Evolutionary conservation across 73 alveolate genomes (phyloP), one percentile per base, ranked within the genome.

Genomic region (Symbiodinium natans): DNA sequence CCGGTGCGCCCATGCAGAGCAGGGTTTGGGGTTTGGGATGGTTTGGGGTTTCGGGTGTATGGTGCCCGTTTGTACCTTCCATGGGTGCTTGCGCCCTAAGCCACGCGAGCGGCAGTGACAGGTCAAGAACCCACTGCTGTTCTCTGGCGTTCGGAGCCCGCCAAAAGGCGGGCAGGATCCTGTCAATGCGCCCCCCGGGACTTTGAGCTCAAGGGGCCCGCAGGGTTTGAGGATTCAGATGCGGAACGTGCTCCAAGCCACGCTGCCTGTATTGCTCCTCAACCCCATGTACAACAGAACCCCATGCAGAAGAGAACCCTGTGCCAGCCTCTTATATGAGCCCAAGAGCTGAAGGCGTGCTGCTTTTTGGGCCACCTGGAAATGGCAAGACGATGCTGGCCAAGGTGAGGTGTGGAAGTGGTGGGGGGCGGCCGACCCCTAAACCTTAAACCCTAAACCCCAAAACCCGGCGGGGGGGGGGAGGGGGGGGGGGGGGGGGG

Each of bases 341-440:
- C n/a, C n/a, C n/a, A n/a, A n/a, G n/a, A n/a, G n/a, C n/a, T n/a
- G n/a, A 99, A 77, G 99, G 99, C 36, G 99, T 99, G 41, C 95
- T 99, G 52, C 99, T 99, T 63, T 99, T 98, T 86, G 99, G 99
- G 27, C 99, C 99, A 8, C 99, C 99, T 29, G 99, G 99, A 29
- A 99, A 99, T 41, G 99, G 99, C 59, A 99, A 99, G 92, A 99
- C 99, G 52, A 80, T 99, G 99, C 56, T 99, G 46, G 99, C 99
- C 41, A 99, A 99, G 92, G 99, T 99, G 3, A 27, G 59, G 6
- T 13, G 13, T 13, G 59, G 59, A 13, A 46, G 59, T 46, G 59
- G 21, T 9, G 59, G 59, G 59, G 59, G 13, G 13, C 33, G 29
- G n/a, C n/a, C n/a, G n/a, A 21, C 82, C 5, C 7, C 7, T 27